Evolutionary conservation across 768 basidiomycete genomes (phyloP).

Genomic region (Tylopilus subfusipes): DNA sequence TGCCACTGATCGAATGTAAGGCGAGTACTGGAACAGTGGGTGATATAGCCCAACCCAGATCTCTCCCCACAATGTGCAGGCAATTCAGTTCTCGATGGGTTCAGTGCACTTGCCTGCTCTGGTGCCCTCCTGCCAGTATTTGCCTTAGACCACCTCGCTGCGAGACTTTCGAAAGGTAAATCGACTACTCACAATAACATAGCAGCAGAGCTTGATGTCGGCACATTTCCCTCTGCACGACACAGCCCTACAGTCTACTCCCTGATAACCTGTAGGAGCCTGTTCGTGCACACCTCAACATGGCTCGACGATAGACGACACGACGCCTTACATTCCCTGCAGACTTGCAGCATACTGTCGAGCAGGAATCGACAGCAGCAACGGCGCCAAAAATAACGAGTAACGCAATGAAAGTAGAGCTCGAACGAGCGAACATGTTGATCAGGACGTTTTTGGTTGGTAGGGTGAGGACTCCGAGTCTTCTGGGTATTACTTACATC

Average conservation of each 20-base stretch:
- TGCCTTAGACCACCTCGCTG: background rate
- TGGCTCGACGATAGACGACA: background rate
- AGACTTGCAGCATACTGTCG: background rate
- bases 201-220: conserved; percentile 7
- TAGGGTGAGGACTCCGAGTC: background rate
- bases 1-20: too few species aligned
- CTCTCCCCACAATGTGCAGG: background rate
- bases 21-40: too few species aligned
- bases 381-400: background rate
- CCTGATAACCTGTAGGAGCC: conserved; percentile 1
- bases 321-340: background rate
- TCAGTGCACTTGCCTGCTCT: background rate
- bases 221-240: background rate
- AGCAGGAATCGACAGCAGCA: background rate
- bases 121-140: background rate
- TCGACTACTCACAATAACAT: background rate
- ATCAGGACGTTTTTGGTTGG: background rate
- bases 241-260: background rate
- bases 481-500: background rate
- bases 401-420: background rate
- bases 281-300: background rate
- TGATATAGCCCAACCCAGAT: background rate
- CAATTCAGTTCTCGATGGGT: background rate
- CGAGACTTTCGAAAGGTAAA: too few species aligned
- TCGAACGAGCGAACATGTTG: background rate